Evolutionary conservation across 1,284 basidiomycete genomes (phyloP).

Genomic region (Cyathus olla): DNA sequence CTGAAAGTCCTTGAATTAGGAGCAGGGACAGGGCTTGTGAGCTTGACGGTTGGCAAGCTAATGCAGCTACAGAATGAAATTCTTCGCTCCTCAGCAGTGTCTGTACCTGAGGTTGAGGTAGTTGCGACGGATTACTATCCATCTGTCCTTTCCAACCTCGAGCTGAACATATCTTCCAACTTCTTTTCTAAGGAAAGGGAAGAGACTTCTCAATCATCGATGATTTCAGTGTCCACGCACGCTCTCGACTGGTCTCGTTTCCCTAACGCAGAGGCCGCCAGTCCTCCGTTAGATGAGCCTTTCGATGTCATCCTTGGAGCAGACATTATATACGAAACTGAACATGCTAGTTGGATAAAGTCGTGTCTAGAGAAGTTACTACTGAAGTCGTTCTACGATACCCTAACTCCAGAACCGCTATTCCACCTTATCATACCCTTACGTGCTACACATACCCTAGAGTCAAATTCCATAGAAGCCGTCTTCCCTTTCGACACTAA

Average conservation of each 20-base stretch:
- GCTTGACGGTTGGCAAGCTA: conserved; percentile 70
- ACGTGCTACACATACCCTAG: conserved; percentile 70
- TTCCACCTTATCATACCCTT: conserved; percentile 86
- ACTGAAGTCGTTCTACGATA: conserved; percentile 43
- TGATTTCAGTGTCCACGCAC: conserved; percentile 11
- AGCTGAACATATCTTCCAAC: conserved; percentile 74
- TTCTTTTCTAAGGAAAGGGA: conserved; percentile 40
- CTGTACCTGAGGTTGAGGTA: conserved; percentile 49
- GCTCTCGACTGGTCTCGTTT: conserved; percentile 78
- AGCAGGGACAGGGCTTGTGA: conserved; percentile 90
- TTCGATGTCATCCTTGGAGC: conserved; percentile 83
- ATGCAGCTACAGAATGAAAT: conserved; percentile 35
- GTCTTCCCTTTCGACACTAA: conserved; percentile 53
- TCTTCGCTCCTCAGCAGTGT: background rate
- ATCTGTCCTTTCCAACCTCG: conserved; percentile 80
- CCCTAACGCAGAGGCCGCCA: conserved; percentile 19
- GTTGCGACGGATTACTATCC: conserved; percentile 87
- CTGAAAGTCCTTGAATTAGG: conserved; percentile 85
- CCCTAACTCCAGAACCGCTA: conserved; percentile 18
- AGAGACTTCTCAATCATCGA: conserved; percentile 1
- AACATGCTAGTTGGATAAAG: conserved; percentile 77
- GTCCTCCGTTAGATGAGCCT: conserved; percentile 39
- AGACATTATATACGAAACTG: conserved; percentile 81
- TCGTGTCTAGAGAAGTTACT: conserved; percentile 66
- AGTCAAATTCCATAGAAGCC: conserved; percentile 67